Base-by-base conservation (phyloP, 2,329 filamentous ascomycete genomes). In the Monosporascus sp. region DNA sequence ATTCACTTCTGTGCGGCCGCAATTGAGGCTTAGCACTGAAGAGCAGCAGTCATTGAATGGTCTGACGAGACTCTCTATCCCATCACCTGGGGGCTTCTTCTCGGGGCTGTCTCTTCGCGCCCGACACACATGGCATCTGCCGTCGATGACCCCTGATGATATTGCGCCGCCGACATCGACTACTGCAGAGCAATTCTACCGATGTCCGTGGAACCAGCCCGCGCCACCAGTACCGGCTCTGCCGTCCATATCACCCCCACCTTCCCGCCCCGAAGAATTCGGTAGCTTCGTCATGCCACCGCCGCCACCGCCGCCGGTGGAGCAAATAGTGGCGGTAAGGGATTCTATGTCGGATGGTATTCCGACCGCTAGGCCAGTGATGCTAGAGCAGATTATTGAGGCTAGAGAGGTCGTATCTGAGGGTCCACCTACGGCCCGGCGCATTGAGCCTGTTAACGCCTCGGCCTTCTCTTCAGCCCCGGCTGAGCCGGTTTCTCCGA, bases 31-130 rank as follows among this genome's bases (percentile, higher is more conserved):
- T 15, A 70, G 77, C 0, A 72, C 81, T 9, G 73, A 78, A 8
- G 81, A 82, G 44, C 78, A 77, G 53, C 71, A 78, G 53, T 87
- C 86, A 15, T 76, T 85, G 15, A 86, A 86, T 52, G 88, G 86
- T 40, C 79, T 97, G 57, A 92, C 89, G 20, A 85, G 82, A 55
- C 80, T 97, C 20, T 92, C 92, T 26, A 91, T 97, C 37, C 93
- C 92, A 6, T 97, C 93, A 0, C 93, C 93, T 0, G 88, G 90
- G 26, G 91, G 88, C 1, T 97, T 97, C 77, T 97, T 97, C 71
- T 89, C 89, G 2, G 91, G 88, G 0, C 80, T 97, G 28, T 89
- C 88, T 38, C 83, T 87, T 3, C 81, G 84, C 51, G 85, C 87
- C 38, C 84, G 91, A 50, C 85, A 86, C 64, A 94, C 92, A 14